Evolutionary conservation across 495 filamentous ascomycete species (phyloP), one percentile per base, ranked within the genome.

Genomic region (Neurospora sp.): DNA sequence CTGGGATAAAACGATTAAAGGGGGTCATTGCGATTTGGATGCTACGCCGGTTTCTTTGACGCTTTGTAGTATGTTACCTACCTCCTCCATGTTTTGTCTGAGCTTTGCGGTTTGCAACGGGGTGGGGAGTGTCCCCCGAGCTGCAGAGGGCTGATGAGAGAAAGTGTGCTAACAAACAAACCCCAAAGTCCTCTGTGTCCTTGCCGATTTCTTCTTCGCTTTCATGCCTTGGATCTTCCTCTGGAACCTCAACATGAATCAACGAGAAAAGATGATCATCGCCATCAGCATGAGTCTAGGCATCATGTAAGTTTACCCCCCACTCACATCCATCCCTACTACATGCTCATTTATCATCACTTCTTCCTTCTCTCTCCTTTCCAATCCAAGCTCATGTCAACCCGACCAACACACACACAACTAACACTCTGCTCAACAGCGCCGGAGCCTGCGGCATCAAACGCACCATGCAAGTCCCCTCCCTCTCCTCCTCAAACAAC

Each of bases 231-330:
- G 86, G 75, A 73, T 85, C 16, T 78, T 88, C 20, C 78, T 87
- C 10, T 86, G 84, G 83, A 80, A 83, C 3, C 77, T 87, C 31
- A 81, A 87, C 44, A 85, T 88, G 75, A 78, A 80, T 39, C 76
- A 75, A 61, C 78, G 79, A 45, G 85, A 84, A 40, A 87, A 87
- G 71, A 75, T 83, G 61, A 82, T 81, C 16, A 84, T 88, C 31
- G 82, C 83, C 65, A 77, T 75, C 0, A 81, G 83, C 27, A 84
- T 88, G 81, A 85, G 86, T 40, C 74, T 87, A 5, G 86, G 86
- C 16, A 72, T 86, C 71, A 73, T 87, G 84, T 86, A 76, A 72
- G 84, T 80, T 3, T 1, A 16, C 22, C 5, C 4, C 35, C 59
- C 6, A 31, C 22, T 22, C 53, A 61, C 22, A 14, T 22, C 1